phyloP scores from a whole-genome alignment of 352 stramenopile genomes.

The Halophytophthora batemanensis region DNA sequence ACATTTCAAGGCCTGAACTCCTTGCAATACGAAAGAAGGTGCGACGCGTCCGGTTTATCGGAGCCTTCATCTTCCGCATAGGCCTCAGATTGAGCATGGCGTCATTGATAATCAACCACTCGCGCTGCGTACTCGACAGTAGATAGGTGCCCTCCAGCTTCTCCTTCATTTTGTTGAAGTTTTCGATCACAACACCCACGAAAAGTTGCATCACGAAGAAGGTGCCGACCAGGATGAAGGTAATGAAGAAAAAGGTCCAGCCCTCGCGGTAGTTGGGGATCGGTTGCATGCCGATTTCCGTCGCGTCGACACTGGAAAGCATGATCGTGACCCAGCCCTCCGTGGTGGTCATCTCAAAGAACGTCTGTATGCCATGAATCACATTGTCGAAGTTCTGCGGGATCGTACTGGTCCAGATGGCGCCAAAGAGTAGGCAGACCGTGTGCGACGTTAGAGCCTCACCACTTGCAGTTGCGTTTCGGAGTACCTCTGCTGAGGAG shows the following conservation, averaged over 20 bases:
- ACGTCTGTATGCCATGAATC: slow-evolving; percentile 47
- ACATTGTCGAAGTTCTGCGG: slow-evolving; percentile 85
- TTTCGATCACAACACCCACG: slow-evolving; percentile 92
- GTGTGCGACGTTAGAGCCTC: slow-evolving; percentile 35
- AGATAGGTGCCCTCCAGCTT: slow-evolving; percentile 59
- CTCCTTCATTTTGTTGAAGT: slow-evolving; percentile 86
- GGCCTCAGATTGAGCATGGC: slow-evolving; percentile 48
- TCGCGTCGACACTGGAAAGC: slow-evolving; percentile 82
- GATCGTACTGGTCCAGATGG: slow-evolving; percentile 43
- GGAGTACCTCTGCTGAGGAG: slow-evolving; percentile 8
- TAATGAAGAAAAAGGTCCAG: slow-evolving; percentile 86
- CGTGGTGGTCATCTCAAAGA: slow-evolving; percentile 92
- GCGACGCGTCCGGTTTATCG: slow-evolving; percentile 36
- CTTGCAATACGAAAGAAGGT: slow-evolving; percentile 37
- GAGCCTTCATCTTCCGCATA: slow-evolving; percentile 36
- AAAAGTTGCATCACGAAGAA: slow-evolving; percentile 94
- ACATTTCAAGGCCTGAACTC: slow-evolving; percentile 64
- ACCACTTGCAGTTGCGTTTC: slow-evolving; percentile 11
- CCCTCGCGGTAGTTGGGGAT: slow-evolving; percentile 66
- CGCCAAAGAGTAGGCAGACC: slow-evolving; percentile 41
- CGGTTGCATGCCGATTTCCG: slow-evolving; percentile 90
- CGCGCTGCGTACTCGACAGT: slow-evolving; percentile 67
- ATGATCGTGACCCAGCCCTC: slow-evolving; percentile 90
- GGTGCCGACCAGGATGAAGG: slow-evolving; percentile 87
- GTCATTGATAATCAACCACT: slow-evolving; percentile 71